Base-by-base conservation (phyloP, 805 yeast species). In the Cyberlindnera lachancei region DNA sequence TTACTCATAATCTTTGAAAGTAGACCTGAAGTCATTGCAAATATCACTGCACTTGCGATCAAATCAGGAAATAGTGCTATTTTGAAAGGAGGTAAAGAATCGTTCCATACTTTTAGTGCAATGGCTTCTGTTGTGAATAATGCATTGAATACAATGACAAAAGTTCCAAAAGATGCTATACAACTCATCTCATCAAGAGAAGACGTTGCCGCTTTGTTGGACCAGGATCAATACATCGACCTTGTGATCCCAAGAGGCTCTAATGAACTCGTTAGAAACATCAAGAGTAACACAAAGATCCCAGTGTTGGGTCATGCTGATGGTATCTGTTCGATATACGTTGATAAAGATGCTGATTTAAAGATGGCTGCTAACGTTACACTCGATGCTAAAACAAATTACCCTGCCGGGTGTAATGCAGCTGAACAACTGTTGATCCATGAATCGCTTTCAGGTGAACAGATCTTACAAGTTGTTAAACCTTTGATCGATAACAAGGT, bases 371-470 rank as follows among this genome's bases (percentile, higher is more conserved):
- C 70, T 21, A 73, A 74, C 35, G 74, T 92, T 19, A 66, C 76
- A 5, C 72, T 85, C 18, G 99, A 92, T 58, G 72, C 96, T 5
- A 92, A 92, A 59, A 86, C 96, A 0, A 88, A 87, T 57, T 92
- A 92, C 55, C 96, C 97, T 30, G 98, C 98, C 10, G 99, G 95
- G n/a, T 92, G 99, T 59, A 92, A 92, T 55, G 96, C 98, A 7
- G 90, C 75, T 34, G 99, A 92, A 58, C 85, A 92, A 21, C 58
- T 92, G 19, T 67, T 92, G 35, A 59, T 94, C 29, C 70, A 80
- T 56, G 59, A 65, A 31, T 52, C 45, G 37, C 55, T 55, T 44
- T 63, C 52, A 33, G n/a, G n/a, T n/a, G 60, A 38, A 46, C 49
- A 43, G 23, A 46, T 68, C 12, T 37, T 59, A 12, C 55, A 58